Percentiles rank a stretch among this genome's conserved stretches.
phyloP scores from a whole-genome alignment of 1,284 basidiomycete genomes.

The Gomphus bonarii region DNA sequence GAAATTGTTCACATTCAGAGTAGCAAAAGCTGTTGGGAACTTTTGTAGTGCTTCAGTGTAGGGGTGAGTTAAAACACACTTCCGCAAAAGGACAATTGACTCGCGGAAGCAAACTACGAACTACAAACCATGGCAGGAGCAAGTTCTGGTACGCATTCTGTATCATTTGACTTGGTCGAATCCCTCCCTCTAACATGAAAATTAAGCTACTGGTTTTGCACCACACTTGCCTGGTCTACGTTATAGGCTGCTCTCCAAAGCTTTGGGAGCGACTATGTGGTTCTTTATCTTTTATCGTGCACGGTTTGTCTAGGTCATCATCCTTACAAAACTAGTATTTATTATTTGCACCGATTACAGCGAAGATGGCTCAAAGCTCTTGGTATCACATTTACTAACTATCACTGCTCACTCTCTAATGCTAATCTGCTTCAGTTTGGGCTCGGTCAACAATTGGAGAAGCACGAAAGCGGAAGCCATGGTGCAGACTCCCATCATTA shows the following conservation, averaged over 20 bases:
- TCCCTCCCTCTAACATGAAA: constrained; percentile 10
- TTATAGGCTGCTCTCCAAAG: constrained; percentile 73
- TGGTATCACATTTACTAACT: constrained; percentile 30
- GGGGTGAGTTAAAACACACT: too few species aligned
- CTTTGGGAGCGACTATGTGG: constrained; percentile 89
- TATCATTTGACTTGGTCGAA: constrained; percentile 13
- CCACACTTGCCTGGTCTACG: constrained; percentile 74
- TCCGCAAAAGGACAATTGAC: neutral
- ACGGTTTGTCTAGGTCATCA: constrained; percentile 45
- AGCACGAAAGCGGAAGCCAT: neutral
- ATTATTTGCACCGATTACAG: constrained; percentile 25
- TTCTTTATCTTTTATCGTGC: constrained; percentile 96
- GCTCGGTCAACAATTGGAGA: neutral
- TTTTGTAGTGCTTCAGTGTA: too few species aligned
- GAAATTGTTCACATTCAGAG: too few species aligned
- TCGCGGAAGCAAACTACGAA: constrained; percentile 7
- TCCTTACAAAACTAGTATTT: constrained; percentile 7
- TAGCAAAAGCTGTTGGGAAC: too few species aligned
- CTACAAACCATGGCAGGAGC: constrained; percentile 26
- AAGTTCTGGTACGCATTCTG: constrained; percentile 1
- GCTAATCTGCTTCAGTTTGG: neutral
- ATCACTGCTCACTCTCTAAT: neutral
- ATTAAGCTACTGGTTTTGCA: constrained; percentile 62
- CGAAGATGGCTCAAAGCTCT: constrained; percentile 63
- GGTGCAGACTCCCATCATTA: neutral